Conservation (phyloP, 2,329 filamentous ascomycete genomes). For the Byssothecium circinans region DNA sequence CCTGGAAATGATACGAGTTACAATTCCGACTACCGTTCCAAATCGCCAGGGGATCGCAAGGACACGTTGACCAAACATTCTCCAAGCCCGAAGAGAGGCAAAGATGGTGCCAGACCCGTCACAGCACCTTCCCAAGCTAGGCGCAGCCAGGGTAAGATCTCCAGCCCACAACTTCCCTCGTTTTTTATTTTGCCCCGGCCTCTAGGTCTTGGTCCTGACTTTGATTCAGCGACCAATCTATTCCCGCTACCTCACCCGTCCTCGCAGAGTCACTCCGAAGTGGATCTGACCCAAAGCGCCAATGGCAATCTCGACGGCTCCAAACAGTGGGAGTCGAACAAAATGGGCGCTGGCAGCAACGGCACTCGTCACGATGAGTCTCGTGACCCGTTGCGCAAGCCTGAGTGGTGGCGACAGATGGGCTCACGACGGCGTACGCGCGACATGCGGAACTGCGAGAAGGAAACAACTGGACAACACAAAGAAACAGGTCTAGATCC, state of each 20-base stretch:
- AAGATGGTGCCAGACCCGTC: constrained; percentile 33
- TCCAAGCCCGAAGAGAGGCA: constrained; percentile 25
- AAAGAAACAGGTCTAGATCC: constrained; percentile 31
- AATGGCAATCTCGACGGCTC: constrained; percentile 39
- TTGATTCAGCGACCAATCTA: constrained; percentile 29
- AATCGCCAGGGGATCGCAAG: constrained; percentile 27
- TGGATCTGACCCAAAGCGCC: constrained; percentile 33
- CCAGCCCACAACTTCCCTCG: constrained; percentile 12
- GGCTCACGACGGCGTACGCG: constrained; percentile 31
- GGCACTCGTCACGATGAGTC: constrained; percentile 32
- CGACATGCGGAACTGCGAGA: constrained; percentile 35
- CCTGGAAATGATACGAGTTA: constrained; percentile 18
- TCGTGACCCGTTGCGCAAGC: constrained; percentile 30
- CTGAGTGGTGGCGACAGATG: constrained; percentile 41
- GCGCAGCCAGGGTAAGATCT: constrained; percentile 38
- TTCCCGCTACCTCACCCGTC: constrained; percentile 34
- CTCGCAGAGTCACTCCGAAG: constrained; percentile 39
- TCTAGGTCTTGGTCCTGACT: constrained; percentile 14
- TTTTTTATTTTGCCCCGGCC: constrained; percentile 13
- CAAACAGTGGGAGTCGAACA: constrained; percentile 35
- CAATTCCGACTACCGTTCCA: constrained; percentile 18
- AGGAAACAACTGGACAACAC: constrained; percentile 22
- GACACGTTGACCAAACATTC: constrained; percentile 32
- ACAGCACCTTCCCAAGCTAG: constrained; percentile 40
- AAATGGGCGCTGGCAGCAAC: constrained; percentile 32